Percentiles rank a stretch among this genome's conserved stretches.
These are phyloP conservation scores for Plasmodium relictum DNA, from an alignment of 169 alveolate species.

Conservation along the genomic window DNA sequence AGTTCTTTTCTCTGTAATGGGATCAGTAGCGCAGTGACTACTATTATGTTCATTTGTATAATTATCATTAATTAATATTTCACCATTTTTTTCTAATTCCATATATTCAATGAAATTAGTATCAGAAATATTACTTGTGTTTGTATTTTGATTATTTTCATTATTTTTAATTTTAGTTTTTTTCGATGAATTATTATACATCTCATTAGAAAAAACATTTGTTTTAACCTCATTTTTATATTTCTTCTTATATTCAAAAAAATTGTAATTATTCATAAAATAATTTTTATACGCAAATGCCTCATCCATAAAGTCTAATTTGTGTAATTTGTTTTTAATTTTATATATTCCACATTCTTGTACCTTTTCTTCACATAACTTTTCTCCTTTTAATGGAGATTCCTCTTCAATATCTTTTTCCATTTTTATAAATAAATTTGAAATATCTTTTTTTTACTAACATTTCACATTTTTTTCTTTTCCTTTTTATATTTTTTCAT, in stretches of 20 bases:
- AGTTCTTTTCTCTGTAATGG: not conserved
- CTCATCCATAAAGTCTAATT: constrained; percentile 1
- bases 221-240: not conserved
- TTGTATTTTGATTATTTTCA: not conserved
- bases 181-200: too few relatives aligned
- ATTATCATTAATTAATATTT: not conserved
- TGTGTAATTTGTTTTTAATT: constrained; percentile 10
- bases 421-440: too few relatives aligned
- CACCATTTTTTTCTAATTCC: not conserved
- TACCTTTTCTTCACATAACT: not conserved
- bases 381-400: not conserved
- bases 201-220: not conserved
- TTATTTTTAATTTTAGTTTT: not conserved
- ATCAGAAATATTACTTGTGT: not conserved
- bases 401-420: not conserved
- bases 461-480: not conserved
- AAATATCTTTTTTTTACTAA: not conserved
- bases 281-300: not conserved
- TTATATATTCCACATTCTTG: constrained; percentile 13
- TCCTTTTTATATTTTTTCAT: not conserved
- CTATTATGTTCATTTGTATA: not conserved
- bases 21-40: not conserved
- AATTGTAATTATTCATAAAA: constrained; percentile 1
- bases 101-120: not conserved
- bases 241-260: not conserved